A percentile compares a stretch with the other conserved stretches of the same genome.
Conservation (phyloP, 2,329 filamentous ascomycete species). For the Trichoderma sp. region DNA sequence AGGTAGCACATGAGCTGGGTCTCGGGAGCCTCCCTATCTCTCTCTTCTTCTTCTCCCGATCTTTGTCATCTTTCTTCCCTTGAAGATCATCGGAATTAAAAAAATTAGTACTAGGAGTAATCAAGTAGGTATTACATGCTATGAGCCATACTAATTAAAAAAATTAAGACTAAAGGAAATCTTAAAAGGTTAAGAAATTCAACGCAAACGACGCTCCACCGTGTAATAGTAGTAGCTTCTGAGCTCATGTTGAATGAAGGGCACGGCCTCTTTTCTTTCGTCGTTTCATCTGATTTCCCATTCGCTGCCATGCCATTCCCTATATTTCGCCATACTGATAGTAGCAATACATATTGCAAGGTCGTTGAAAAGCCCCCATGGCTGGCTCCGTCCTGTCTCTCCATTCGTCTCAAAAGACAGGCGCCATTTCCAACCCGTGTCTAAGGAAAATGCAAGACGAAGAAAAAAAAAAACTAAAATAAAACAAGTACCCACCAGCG, state of each 20-base stretch:
- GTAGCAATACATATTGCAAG: constrained; percentile 5
- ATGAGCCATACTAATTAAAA: constrained; percentile 1
- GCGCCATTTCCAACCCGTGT: constrained; percentile 16
- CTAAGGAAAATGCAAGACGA: constrained; percentile 14
- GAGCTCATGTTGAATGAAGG: constrained; percentile 45
- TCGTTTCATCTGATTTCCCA: constrained; percentile 2
- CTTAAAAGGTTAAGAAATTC: not conserved
- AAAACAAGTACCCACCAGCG: constrained; percentile 1
- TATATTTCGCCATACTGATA: constrained; percentile 13
- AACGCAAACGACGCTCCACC: constrained; percentile 7
- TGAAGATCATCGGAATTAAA: not conserved
- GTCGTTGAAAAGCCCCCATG: constrained; percentile 5
- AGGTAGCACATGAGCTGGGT: not conserved
- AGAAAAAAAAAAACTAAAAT: not conserved
- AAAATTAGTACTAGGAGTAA: not conserved
- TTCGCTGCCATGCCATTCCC: constrained; percentile 34
- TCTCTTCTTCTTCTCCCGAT: not conserved
- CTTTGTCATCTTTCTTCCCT: not conserved
- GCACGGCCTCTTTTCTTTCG: constrained; percentile 11
- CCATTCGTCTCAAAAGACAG: not conserved
- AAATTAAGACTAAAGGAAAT: constrained; percentile 9
- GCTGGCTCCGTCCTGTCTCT: not conserved
- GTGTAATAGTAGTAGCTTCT: not conserved
- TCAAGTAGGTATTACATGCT: constrained; percentile 16
- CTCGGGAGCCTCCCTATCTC: not conserved